Percentiles rank a stretch among this genome's conserved stretches.
phyloP scores from a whole-genome alignment of 495 filamentous ascomycete genomes.

The Glarea lozoyensis region DNA sequence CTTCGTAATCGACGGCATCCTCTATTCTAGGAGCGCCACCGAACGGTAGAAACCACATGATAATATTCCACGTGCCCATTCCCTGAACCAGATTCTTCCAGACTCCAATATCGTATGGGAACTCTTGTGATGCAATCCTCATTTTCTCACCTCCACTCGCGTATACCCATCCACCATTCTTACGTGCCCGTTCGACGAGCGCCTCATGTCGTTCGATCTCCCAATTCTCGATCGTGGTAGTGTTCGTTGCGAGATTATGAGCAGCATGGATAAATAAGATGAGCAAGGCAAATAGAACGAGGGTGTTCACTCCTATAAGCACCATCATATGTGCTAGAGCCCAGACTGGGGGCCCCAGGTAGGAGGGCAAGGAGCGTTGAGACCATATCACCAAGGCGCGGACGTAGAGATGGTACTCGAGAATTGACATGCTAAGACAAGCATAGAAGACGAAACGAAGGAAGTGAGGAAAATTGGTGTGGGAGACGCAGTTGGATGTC shows the following conservation, averaged over 20 bases:
- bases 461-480: conserved; percentile 73
- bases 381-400: conserved; percentile 57
- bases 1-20: conserved; percentile 42
- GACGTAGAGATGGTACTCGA: conserved; percentile 40
- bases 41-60: conserved; percentile 40
- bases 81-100: conserved; percentile 66
- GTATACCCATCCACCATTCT: conserved; percentile 48
- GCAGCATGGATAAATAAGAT: conserved; percentile 49
- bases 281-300: conserved; percentile 56
- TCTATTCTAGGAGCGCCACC: conserved; percentile 29
- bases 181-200: conserved; percentile 51
- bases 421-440: conserved; percentile 49
- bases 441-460: conserved; percentile 60
- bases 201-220: conserved; percentile 82
- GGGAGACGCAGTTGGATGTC: conserved; percentile 88
- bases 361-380: conserved; percentile 61
- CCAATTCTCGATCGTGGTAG: conserved; percentile 88
- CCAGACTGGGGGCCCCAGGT: conserved; percentile 61
- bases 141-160: conserved; percentile 46
- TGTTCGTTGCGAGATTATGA: conserved; percentile 34
- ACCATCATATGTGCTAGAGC: conserved; percentile 61
- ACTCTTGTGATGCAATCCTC: conserved; percentile 60
- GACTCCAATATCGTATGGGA: conserved; percentile 87
- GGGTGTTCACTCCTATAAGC: conserved; percentile 47
- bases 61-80: conserved; percentile 53